Percentiles rank a stretch among this genome's conserved stretches.
phyloP scores from a whole-genome alignment of 164 flowering plant genomes.

The Platanus orientalis region DNA sequence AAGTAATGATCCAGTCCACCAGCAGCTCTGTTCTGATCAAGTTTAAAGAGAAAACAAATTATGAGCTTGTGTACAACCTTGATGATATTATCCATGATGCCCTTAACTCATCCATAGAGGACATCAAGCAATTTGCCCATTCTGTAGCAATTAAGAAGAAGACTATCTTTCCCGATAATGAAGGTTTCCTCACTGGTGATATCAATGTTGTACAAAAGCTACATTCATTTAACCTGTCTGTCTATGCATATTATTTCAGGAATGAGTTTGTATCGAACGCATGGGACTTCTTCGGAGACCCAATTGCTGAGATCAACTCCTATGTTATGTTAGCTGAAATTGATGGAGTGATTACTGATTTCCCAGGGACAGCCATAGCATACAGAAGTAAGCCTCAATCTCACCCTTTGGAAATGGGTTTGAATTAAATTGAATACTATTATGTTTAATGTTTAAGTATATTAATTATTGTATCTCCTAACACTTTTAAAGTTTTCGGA shows the following conservation, averaged over 20 bases:
- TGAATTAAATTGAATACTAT: too few relatives aligned
- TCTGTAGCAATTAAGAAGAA: slow-evolving; percentile 52
- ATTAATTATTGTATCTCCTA: too few relatives aligned
- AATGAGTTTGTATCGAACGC: slow-evolving; percentile 86
- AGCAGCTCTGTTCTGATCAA: slow-evolving; percentile 57
- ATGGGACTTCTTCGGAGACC: slow-evolving; percentile 84
- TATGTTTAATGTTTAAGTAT: too few relatives aligned
- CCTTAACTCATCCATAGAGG: slow-evolving; percentile 43
- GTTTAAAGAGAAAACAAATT: slow-evolving; percentile 38
- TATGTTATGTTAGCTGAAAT: slow-evolving; percentile 37
- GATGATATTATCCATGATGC: too few relatives aligned
- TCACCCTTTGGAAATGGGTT: too few relatives aligned
- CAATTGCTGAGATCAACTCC: slow-evolving; percentile 65
- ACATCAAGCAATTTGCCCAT: slow-evolving; percentile 66
- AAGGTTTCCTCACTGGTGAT: slow-evolving; percentile 30
- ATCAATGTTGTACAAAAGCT: slow-evolving; percentile 46
- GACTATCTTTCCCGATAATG: slow-evolving; percentile 39
- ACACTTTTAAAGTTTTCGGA: too few relatives aligned
- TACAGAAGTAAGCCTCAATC: slow-evolving; percentile 63
- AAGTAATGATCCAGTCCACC: slow-evolving; percentile 67
- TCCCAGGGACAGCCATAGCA: slow-evolving; percentile 64
- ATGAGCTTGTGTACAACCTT: slow-evolving; percentile 62
- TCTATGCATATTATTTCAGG: slow-evolving; percentile 52
- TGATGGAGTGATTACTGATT: slow-evolving; percentile 80
- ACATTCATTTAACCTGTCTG: too few relatives aligned